A percentile compares a stretch with the other conserved stretches of the same genome.
These are phyloP conservation scores for Rauvolfia tetraphylla DNA, from an alignment of 257 asterid species.

Conservation along the genomic window DNA sequence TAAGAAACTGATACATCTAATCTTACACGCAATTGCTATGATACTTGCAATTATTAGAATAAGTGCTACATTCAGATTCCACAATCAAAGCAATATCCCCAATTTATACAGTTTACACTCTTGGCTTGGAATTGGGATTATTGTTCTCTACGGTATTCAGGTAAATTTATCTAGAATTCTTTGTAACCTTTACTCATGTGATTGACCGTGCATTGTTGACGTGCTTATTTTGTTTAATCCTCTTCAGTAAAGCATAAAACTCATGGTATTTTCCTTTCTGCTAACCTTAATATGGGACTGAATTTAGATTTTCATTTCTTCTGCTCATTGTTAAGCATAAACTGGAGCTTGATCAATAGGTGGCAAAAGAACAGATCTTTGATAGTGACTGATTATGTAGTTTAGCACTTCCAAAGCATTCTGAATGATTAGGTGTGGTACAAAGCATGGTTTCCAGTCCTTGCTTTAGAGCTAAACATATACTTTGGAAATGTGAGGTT, in stretches of 20 bases:
- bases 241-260: no score
- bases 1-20: conserved; percentile 78
- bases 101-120: conserved; percentile 95
- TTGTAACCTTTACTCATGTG: not conserved
- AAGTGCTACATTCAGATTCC: conserved; percentile 77
- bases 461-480: not conserved
- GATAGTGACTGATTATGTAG: not conserved
- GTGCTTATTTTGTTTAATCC: not conserved
- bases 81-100: conserved; percentile 80
- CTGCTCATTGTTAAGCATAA: no score
- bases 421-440: not conserved
- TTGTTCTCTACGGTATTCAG: conserved; percentile 85
- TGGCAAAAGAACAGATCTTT: not conserved
- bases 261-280: not conserved
- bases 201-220: not conserved
- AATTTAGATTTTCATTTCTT: not conserved
- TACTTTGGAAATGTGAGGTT: no score
- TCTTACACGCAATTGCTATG: conserved; percentile 74
- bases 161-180: conserved; percentile 29
- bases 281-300: no score
- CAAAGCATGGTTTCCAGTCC: not conserved
- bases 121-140: conserved; percentile 86
- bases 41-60: conserved; percentile 79
- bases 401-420: not conserved
- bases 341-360: not conserved